Percentiles rank a stretch among this genome's conserved stretches.
phyloP scores from a whole-genome alignment of 2,329 filamentous ascomycete genomes.

The Fusarium coffeatum region DNA sequence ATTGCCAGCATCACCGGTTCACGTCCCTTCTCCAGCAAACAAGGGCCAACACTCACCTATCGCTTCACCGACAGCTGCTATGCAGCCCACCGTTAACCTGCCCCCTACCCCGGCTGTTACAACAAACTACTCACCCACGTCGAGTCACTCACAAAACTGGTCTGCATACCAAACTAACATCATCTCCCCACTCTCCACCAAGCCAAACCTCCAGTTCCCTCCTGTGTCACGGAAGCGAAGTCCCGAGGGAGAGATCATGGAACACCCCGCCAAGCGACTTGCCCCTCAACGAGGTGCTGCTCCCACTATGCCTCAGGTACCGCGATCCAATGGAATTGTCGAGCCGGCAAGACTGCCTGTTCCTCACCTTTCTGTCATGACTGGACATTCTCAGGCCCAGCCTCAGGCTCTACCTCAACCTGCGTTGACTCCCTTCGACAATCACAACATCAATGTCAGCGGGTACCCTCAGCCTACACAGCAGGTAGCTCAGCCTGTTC shows the following conservation, averaged over 20 bases:
- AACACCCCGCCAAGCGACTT: conserved; percentile 67
- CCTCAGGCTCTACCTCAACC: conserved; percentile 18
- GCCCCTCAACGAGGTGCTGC: conserved; percentile 42
- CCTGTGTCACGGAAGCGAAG: conserved; percentile 62
- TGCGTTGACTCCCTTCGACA: conserved; percentile 45
- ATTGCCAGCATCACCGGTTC: conserved; percentile 56
- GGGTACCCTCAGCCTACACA: conserved; percentile 52
- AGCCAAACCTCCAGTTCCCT: conserved; percentile 57
- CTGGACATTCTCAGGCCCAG: conserved; percentile 51
- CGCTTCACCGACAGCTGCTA: conserved; percentile 60
- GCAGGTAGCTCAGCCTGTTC: conserved; percentile 47
- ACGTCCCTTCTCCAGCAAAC: conserved; percentile 56
- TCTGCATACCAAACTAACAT: conserved; percentile 53
- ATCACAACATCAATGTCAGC: conserved; percentile 50
- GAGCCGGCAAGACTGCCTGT: conserved; percentile 68
- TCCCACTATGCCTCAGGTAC: conserved; percentile 24
- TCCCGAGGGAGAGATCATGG: conserved; percentile 61
- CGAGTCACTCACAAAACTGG: conserved; percentile 55
- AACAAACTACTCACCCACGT: conserved; percentile 55
- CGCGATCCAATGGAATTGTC: conserved; percentile 36
- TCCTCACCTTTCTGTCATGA: conserved; percentile 77
- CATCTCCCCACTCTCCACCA: conserved; percentile 62
- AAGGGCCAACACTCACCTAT: conserved; percentile 59
- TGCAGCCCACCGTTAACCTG: conserved; percentile 46
- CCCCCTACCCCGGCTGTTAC: conserved; percentile 51